Evolutionary conservation across 1,139 yeast genomes (phyloP).

Genomic region (Arxiozyma slooffiae): DNA sequence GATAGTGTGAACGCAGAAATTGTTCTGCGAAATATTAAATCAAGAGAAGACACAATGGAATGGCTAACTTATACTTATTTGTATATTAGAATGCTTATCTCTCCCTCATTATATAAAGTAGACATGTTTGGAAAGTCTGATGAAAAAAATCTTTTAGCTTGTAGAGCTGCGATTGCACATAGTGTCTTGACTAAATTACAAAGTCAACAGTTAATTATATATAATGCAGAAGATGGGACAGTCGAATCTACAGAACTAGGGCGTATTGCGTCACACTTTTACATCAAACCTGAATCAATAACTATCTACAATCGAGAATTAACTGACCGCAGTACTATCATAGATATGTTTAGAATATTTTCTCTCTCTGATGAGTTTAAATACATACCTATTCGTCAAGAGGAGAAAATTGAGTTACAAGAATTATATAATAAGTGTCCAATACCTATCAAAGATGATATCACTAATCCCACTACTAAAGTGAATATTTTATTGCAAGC

Average conservation of each 20-base stretch:
- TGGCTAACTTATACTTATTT: slow-evolving; percentile 81
- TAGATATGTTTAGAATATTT: slow-evolving; percentile 71
- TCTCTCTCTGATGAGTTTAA: slow-evolving; percentile 78
- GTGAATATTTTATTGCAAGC: slow-evolving; percentile 74
- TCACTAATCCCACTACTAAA: slow-evolving; percentile 69
- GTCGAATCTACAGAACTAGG: slow-evolving; percentile 68
- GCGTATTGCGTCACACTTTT: slow-evolving; percentile 75
- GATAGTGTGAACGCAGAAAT: slow-evolving; percentile 84
- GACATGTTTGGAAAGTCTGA: slow-evolving; percentile 44
- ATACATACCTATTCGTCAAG: slow-evolving; percentile 74
- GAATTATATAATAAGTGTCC: slow-evolving; percentile 71
- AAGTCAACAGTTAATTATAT: slow-evolving; percentile 48
- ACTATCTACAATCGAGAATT: slow-evolving; percentile 49
- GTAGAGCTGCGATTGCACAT: slow-evolving; percentile 60
- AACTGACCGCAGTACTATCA: slow-evolving; percentile 54
- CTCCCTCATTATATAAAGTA: slow-evolving; percentile 68
- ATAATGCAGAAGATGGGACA: slow-evolving; percentile 41
- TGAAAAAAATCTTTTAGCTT: slow-evolving; percentile 41
- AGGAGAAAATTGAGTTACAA: slow-evolving; percentile 69
- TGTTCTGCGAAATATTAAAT: slow-evolving; percentile 56
- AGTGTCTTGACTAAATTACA: slow-evolving; percentile 59
- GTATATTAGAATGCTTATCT: slow-evolving; percentile 65
- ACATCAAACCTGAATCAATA: slow-evolving; percentile 69
- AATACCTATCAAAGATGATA: slow-evolving; percentile 67
- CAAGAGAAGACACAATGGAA: slow-evolving; percentile 54